Percentiles rank a stretch among this genome's conserved stretches.
These are phyloP conservation scores for Lophiostoma macrostomum DNA, from an alignment of 495 filamentous ascomycete species.

Conservation along the genomic window DNA sequence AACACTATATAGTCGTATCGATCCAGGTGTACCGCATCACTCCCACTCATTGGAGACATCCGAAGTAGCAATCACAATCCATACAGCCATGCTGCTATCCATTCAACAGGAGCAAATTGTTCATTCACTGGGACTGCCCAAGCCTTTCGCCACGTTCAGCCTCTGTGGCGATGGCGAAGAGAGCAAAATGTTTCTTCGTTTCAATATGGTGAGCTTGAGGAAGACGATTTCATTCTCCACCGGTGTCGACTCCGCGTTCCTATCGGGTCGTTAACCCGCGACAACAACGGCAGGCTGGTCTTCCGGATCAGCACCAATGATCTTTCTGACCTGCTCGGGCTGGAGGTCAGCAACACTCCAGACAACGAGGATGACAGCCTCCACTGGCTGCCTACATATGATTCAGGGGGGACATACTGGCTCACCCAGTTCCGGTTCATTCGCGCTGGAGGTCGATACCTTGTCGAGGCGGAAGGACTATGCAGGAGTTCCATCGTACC, in stretches of 20 bases:
- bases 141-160: not conserved
- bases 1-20: no score
- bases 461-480: no score
- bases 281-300: not conserved
- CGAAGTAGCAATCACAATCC: no score
- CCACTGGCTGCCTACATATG: not conserved
- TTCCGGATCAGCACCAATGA: conserved; percentile 1
- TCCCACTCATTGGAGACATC: no score
- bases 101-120: no score
- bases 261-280: not conserved
- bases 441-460: no score
- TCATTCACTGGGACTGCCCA: not conserved
- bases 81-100: no score
- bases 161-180: not conserved
- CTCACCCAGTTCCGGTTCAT: no score
- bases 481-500: no score
- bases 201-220: not conserved
- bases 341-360: not conserved
- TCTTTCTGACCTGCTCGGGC: not conserved
- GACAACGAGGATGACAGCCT: no score
- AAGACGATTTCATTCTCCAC: not conserved
- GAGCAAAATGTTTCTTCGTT: conserved; percentile 3
- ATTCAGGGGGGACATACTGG: not conserved
- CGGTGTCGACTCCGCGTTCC: not conserved
- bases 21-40: no score